Conservation (phyloP, 768 basidiomycete species). For the Mycena leptocephala region DNA sequence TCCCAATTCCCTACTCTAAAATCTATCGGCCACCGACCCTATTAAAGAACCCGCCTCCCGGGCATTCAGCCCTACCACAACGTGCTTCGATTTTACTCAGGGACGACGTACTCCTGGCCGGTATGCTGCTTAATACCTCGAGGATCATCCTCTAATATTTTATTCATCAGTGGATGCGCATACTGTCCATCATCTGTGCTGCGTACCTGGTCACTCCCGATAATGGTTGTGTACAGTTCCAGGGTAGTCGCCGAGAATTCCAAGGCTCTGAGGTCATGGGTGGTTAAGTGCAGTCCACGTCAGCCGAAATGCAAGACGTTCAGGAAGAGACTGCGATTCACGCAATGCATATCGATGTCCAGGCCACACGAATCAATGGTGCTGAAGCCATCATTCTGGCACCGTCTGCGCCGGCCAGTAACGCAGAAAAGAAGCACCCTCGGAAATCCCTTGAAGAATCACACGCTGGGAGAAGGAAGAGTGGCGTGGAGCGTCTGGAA, state of each 20-base stretch:
- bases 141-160: neutral
- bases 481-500: slow-evolving; percentile 79
- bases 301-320: slow-evolving; percentile 53
- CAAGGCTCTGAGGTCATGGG: slow-evolving; percentile 75
- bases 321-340: slow-evolving; percentile 48
- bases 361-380: neutral
- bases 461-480: slow-evolving; percentile 80
- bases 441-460: slow-evolving; percentile 91
- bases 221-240: slow-evolving; percentile 82
- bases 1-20: too few relatives aligned
- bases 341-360: too few relatives aligned
- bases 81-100: too few relatives aligned
- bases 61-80: too few relatives aligned
- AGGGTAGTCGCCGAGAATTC: slow-evolving; percentile 78
- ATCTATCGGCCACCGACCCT: too few relatives aligned
- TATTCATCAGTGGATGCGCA: neutral
- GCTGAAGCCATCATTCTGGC: neutral
- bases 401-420: slow-evolving; percentile 35
- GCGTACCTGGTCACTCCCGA: slow-evolving; percentile 87
- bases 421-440: slow-evolving; percentile 70
- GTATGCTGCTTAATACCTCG: too few relatives aligned
- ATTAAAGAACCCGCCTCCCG: too few relatives aligned
- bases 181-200: slow-evolving; percentile 53
- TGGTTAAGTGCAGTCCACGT: slow-evolving; percentile 76
- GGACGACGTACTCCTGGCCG: too few relatives aligned